These are phyloP conservation scores for Pseudohyphozyma bogoriensis DNA, from an alignment of 768 basidiomycete genomes.

Conservation along the genomic window DNA sequence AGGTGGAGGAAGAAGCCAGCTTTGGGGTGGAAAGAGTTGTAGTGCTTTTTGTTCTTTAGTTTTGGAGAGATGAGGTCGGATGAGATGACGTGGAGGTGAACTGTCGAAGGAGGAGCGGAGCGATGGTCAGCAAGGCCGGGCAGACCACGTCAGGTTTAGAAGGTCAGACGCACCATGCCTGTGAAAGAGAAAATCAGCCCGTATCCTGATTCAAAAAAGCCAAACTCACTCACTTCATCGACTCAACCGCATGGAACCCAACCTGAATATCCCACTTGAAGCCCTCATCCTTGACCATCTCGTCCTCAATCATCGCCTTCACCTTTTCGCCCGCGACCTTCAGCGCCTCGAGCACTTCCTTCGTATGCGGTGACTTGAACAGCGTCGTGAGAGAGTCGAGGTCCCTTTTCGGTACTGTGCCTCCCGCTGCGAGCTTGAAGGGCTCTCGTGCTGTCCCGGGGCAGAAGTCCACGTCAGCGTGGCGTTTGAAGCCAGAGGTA, in stretches of 20 bases:
- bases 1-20: conserved; percentile 38
- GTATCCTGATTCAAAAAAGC: too few relatives aligned
- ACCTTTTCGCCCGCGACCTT: conserved; percentile 34
- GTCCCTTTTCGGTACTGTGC: conserved; percentile 16
- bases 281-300: conserved; percentile 37
- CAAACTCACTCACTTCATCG: conserved; percentile 37
- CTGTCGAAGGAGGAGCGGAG: background rate
- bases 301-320: conserved; percentile 38
- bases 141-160: too few relatives aligned
- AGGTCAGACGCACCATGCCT: too few relatives aligned
- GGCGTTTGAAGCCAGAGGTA: background rate
- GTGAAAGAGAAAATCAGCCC: too few relatives aligned
- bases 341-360: conserved; percentile 32
- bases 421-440: conserved; percentile 8
- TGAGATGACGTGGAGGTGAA: conserved; percentile 38
- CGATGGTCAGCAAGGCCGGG: background rate
- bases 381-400: conserved; percentile 32
- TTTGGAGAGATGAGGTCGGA: conserved; percentile 36
- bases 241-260: conserved; percentile 41
- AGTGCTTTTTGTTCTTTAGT: conserved; percentile 38
- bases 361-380: conserved; percentile 11
- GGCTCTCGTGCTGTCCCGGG: conserved; percentile 22
- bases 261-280: conserved; percentile 37
- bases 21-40: conserved; percentile 39
- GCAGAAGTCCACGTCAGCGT: background rate